Percentiles rank a stretch among this genome's conserved stretches.
phyloP scores from a whole-genome alignment of 164 flowering plant species.

The Warburgia ugandensis region DNA sequence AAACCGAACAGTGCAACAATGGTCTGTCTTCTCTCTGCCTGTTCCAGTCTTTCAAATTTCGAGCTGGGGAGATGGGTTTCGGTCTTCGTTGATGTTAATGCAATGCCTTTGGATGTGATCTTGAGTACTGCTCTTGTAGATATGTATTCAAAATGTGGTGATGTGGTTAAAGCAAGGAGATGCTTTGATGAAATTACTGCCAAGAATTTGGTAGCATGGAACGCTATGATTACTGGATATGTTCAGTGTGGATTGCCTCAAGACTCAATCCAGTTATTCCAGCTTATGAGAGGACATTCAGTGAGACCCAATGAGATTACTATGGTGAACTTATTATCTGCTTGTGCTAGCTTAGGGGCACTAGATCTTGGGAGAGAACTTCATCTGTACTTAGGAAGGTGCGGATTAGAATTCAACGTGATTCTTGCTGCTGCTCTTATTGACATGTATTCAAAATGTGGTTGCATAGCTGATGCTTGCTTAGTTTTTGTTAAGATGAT shows the following conservation, averaged over 20 bases:
- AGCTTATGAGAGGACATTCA: constrained; percentile 14
- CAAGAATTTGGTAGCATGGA: constrained; percentile 33
- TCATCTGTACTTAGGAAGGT: constrained; percentile 19
- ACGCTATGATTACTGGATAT: constrained; percentile 31
- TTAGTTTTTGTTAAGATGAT: constrained; percentile 21
- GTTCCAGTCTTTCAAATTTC: constrained; percentile 20
- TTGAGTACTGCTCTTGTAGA: constrained; percentile 29
- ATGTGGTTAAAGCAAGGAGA: constrained; percentile 22
- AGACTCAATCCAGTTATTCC: constrained; percentile 25
- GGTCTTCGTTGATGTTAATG: constrained; percentile 25
- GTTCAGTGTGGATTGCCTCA: constrained; percentile 18
- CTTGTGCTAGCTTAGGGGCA: constrained; percentile 36
- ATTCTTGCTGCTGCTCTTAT: constrained; percentile 35
- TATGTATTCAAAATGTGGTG: constrained; percentile 25
- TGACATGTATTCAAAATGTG: constrained; percentile 33
- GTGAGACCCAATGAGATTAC: constrained; percentile 35
- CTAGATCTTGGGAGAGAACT: constrained; percentile 28
- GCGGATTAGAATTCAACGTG: constrained; percentile 18
- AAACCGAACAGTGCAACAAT: constrained; percentile 25
- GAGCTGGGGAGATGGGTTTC: constrained; percentile 27
- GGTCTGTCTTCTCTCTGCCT: constrained; percentile 31
- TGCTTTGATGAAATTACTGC: constrained; percentile 20
- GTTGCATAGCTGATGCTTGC: constrained; percentile 21
- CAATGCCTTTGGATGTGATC: constrained; percentile 17
- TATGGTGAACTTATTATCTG: constrained; percentile 28